Percentiles rank a stretch among this genome's conserved stretches.
Evolutionary conservation across 2,329 filamentous ascomycete species (phyloP).

Genomic region (Cryphonectria parasitica): DNA sequence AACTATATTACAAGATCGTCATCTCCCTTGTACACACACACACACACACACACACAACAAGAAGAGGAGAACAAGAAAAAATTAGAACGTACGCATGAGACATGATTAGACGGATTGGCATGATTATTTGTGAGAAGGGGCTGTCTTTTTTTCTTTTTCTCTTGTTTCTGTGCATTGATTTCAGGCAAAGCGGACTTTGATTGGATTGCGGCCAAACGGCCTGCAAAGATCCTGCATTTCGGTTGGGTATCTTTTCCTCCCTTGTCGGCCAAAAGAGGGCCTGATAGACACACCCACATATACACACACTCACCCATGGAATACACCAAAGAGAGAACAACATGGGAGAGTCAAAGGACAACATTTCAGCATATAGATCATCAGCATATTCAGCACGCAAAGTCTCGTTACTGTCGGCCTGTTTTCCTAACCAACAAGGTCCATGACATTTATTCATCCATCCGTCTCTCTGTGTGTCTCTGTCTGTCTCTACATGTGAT

Average conservation of each 20-base stretch:
- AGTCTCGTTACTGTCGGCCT: neutral
- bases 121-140: conserved; percentile 4
- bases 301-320: neutral
- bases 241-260: neutral
- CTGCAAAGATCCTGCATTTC: neutral
- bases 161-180: neutral
- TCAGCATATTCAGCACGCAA: neutral
- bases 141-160: neutral
- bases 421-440: no score
- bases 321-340: neutral
- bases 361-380: neutral
- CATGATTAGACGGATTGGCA: conserved; percentile 3
- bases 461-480: no score
- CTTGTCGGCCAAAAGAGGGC: neutral
- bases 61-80: neutral
- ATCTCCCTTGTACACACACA: neutral
- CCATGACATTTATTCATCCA: no score
- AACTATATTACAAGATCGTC: neutral
- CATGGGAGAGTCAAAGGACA: neutral
- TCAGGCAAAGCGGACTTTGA: neutral
- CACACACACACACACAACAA: no score
- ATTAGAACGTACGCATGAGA: conserved; percentile 2
- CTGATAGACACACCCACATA: neutral
- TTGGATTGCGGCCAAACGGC: neutral
- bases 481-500: neutral